phyloP scores from a whole-genome alignment of 2,329 filamentous ascomycete genomes.

The Sclerotinia borealis region DNA sequence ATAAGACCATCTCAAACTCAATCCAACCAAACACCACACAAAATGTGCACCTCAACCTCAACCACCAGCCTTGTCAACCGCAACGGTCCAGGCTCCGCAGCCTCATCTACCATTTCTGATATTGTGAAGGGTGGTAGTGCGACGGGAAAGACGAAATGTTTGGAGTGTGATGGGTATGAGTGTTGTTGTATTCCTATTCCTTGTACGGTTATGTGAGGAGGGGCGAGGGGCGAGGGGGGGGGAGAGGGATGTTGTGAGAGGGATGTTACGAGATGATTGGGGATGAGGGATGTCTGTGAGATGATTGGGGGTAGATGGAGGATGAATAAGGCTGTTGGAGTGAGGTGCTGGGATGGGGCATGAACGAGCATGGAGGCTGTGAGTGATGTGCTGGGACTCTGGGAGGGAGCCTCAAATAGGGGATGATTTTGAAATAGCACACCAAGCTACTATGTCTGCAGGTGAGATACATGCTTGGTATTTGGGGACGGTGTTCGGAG shows the following conservation, averaged over 20 bases:
- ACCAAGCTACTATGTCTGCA: no score
- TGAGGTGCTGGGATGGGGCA: no score
- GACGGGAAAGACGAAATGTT: conserved; percentile 41
- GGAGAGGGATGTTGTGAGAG: no score
- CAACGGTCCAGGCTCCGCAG: conserved; percentile 11
- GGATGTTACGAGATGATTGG: no score
- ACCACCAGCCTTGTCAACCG: conserved; percentile 9
- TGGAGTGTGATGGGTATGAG: conserved; percentile 45
- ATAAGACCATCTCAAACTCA: not conserved
- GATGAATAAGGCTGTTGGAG: no score
- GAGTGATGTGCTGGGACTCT: no score
- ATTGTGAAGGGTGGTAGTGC: conserved; percentile 44
- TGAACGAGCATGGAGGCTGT: no score
- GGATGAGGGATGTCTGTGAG: no score
- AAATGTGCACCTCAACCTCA: conserved; percentile 15
- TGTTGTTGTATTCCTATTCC: conserved; percentile 49
- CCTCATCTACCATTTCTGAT: conserved; percentile 41
- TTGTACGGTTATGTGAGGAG: conserved; percentile 42
- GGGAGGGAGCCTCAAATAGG: no score
- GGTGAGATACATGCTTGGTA: not conserved
- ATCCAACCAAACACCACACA: not conserved
- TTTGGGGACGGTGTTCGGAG: not conserved
- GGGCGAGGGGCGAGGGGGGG: not conserved
- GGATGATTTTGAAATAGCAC: not conserved
- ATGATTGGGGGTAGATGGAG: no score